Conservation (phyloP, 176 grass and related monocot genomes). For the Aegilops bicornis region DNA sequence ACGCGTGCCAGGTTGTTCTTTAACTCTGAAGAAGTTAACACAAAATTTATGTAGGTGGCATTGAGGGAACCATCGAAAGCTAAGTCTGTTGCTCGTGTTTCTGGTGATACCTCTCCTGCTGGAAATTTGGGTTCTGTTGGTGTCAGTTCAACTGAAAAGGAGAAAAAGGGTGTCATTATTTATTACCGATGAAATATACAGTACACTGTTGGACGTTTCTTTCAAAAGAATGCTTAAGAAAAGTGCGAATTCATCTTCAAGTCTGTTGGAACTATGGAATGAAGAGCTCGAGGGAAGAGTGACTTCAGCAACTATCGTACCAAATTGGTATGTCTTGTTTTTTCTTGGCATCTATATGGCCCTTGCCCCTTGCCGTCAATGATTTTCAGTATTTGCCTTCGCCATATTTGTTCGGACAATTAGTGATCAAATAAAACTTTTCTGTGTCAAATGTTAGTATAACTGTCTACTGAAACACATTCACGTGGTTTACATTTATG, state of each 20-base stretch:
- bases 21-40: constrained; percentile 29
- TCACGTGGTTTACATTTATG: constrained; percentile 6
- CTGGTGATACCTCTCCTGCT: constrained; percentile 53
- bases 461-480: constrained; percentile 12
- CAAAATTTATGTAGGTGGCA: constrained; percentile 50
- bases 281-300: constrained; percentile 89
- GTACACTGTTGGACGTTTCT: constrained; percentile 79
- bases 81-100: constrained; percentile 66
- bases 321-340: constrained; percentile 70
- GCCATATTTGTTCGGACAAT: constrained; percentile 8
- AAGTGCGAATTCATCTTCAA: constrained; percentile 45
- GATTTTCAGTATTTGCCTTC: not conserved
- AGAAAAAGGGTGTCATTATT: constrained; percentile 70
- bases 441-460: not conserved
- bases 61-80: constrained; percentile 87
- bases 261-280: constrained; percentile 78
- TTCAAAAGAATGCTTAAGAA: constrained; percentile 97
- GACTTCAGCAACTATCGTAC: constrained; percentile 84
- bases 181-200: constrained; percentile 82
- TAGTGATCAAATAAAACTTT: not conserved
- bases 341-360: constrained; percentile 4
- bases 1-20: constrained; percentile 10
- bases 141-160: constrained; percentile 60
- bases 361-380: not conserved
- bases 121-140: constrained; percentile 45